Percentiles rank a stretch among this genome's conserved stretches.
Conservation (phyloP, 2,329 filamentous ascomycete species). For the Fusarium keratoplasticum region DNA sequence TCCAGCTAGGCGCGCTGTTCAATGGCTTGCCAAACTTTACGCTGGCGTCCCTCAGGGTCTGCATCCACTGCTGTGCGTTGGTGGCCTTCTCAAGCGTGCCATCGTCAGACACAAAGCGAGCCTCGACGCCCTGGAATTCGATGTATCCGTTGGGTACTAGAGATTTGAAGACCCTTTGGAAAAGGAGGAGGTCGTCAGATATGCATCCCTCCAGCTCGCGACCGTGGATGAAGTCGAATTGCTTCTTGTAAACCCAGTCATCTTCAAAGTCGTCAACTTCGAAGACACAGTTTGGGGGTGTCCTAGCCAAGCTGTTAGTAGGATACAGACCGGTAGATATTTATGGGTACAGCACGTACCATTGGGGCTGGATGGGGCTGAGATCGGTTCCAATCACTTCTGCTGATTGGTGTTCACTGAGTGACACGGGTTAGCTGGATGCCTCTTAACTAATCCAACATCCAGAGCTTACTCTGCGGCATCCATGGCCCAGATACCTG, state of each 20-base stretch:
- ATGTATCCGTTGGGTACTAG: conserved; percentile 21
- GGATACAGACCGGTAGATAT: too few relatives aligned
- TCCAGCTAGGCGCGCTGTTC: conserved; percentile 20
- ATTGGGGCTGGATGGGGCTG: conserved; percentile 33
- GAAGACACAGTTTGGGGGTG: conserved; percentile 26
- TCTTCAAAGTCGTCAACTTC: conserved; percentile 34
- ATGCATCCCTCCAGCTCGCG: conserved; percentile 35
- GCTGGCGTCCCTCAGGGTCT: conserved; percentile 12
- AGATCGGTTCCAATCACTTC: conserved; percentile 35
- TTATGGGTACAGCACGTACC: neutral
- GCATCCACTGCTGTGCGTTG: conserved; percentile 22
- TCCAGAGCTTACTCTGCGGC: conserved; percentile 23
- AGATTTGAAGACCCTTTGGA: conserved; percentile 13
- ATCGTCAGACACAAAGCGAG: conserved; percentile 29
- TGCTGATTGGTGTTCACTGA: conserved; percentile 28
- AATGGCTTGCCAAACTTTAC: conserved; percentile 29
- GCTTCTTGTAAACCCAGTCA: conserved; percentile 27
- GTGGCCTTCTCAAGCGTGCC: conserved; percentile 26
- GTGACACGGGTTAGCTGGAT: neutral
- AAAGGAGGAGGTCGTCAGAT: conserved; percentile 23
- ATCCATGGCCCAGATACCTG: conserved; percentile 30
- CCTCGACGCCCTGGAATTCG: conserved; percentile 21
- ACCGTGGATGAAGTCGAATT: conserved; percentile 34
- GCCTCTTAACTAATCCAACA: neutral
- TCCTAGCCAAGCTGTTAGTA: neutral